Evolutionary conservation across 139 green algal genomes (phyloP).

Genomic region (Dunaliella sp.): DNA sequence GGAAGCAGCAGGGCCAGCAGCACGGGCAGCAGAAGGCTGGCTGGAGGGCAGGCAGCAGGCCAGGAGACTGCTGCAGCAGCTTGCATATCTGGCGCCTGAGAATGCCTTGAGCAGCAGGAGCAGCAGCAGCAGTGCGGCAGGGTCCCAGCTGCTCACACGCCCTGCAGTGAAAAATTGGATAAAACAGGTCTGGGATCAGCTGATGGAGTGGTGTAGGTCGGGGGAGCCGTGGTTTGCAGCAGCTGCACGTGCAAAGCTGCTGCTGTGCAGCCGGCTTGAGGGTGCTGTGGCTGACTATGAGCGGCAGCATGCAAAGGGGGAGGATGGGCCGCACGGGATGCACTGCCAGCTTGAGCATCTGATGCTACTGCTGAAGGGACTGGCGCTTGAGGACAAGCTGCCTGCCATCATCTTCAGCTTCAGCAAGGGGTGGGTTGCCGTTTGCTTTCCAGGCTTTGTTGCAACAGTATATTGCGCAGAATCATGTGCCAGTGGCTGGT

Average conservation of each 20-base stretch:
- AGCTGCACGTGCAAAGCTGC: not conserved
- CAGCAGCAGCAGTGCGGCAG: not conserved
- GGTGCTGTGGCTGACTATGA: not conserved
- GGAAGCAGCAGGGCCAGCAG: not conserved
- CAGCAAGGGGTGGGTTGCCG: constrained; percentile 26
- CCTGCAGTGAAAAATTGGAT: not conserved
- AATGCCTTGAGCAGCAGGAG: constrained; percentile 12
- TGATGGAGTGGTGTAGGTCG: not conserved
- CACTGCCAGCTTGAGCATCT: constrained; percentile 15
- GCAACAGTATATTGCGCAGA: not conserved
- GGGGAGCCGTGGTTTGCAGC: not conserved
- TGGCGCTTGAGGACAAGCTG: constrained; percentile 26
- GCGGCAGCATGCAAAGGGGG: not conserved
- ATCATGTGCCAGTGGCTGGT: too few species aligned
- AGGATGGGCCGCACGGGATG: not conserved
- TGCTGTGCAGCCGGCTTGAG: not conserved
- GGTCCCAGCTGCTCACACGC: not conserved
- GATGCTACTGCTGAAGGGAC: constrained; percentile 26
- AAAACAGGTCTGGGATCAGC: not conserved
- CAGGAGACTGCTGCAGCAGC: not conserved
- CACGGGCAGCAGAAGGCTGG: not conserved
- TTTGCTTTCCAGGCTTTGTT: too few species aligned
- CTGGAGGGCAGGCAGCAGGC: not conserved
- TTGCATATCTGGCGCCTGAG: not conserved
- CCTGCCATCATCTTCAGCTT: constrained; percentile 46